Evolutionary conservation across 495 filamentous ascomycete genomes (phyloP).

Genomic region (Staphylotrichum tortipilum): DNA sequence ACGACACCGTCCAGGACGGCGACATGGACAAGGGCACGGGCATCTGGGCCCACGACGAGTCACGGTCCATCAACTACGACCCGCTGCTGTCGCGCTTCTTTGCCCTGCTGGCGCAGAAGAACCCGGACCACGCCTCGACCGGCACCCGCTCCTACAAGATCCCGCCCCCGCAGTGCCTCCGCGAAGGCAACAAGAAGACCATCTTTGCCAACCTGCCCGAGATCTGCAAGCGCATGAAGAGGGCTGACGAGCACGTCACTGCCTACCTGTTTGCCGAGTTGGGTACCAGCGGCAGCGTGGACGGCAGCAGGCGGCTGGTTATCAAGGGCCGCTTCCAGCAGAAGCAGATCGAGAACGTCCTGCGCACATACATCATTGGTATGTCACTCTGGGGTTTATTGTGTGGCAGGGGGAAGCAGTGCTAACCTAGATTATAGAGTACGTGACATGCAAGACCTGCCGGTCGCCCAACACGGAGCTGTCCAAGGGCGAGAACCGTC

Average conservation of each 20-base stretch:
- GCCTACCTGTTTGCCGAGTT: constrained; percentile 96
- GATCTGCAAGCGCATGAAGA: constrained; percentile 73
- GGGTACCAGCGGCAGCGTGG: constrained; percentile 89
- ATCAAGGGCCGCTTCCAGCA: constrained; percentile 99
- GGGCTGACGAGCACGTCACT: constrained; percentile 92
- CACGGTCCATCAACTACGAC: constrained; percentile 69
- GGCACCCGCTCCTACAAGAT: constrained; percentile 96
- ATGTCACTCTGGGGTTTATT: constrained; percentile 21
- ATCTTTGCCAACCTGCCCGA: constrained; percentile 88
- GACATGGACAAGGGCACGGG: constrained; percentile 87
- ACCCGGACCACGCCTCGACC: constrained; percentile 83
- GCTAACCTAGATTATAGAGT: constrained; percentile 52
- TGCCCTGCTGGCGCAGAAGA: constrained; percentile 78
- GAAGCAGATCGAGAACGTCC: constrained; percentile 93
- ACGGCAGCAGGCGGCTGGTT: constrained; percentile 85
- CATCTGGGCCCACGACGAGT: constrained; percentile 80
- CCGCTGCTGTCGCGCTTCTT: constrained; percentile 85
- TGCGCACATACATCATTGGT: constrained; percentile 80
- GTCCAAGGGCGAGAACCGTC: constrained; percentile 96
- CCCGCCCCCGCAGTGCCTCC: constrained; percentile 94
- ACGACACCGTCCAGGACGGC: constrained; percentile 46
- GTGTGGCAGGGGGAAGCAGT: background rate
- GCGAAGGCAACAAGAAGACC: constrained; percentile 99
- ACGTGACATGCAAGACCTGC: constrained; percentile 98
- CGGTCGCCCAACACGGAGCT: constrained; percentile 89